Percentiles rank a stretch among this genome's conserved stretches.
Conservation (phyloP, 345 rosid species). For the Moringa oleifera region DNA sequence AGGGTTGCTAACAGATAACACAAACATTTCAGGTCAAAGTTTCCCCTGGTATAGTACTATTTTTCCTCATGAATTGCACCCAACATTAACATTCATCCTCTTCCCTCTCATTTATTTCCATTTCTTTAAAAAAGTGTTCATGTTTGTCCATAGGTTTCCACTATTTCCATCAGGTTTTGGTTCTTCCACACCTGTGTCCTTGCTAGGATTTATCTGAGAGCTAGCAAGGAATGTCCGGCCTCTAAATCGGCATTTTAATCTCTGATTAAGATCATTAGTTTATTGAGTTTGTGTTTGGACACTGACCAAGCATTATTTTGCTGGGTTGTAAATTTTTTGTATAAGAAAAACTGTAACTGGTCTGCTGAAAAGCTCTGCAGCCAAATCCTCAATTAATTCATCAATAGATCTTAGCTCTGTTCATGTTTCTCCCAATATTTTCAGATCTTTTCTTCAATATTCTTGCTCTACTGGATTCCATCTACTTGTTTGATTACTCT, state of each 20-base stretch:
- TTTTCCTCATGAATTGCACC: conserved; percentile 16
- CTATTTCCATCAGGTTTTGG: conserved; percentile 15
- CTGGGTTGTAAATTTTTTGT: neutral
- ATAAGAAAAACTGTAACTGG: neutral
- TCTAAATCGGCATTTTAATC: no score
- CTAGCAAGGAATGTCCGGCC: no score
- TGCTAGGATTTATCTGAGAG: no score
- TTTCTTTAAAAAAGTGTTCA: conserved; percentile 11
- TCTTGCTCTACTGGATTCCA: no score
- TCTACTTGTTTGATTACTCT: no score
- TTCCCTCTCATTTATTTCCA: conserved; percentile 9
- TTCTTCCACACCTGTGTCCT: conserved; percentile 17
- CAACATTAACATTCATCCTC: conserved; percentile 8
- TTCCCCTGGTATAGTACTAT: conserved; percentile 3
- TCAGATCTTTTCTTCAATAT: no score
- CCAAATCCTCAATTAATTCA: no score
- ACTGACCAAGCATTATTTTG: neutral
- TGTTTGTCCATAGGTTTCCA: conserved; percentile 21
- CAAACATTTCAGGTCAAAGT: conserved; percentile 9
- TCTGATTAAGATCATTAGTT: neutral
- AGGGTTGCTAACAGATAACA: conserved; percentile 27
- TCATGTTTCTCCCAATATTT: no score
- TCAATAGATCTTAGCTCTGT: no score
- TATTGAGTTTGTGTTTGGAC: neutral
- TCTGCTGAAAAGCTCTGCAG: neutral